These are phyloP conservation scores for Pythium utonaiense DNA, from an alignment of 352 stramenopile species.

Conservation along the genomic window DNA sequence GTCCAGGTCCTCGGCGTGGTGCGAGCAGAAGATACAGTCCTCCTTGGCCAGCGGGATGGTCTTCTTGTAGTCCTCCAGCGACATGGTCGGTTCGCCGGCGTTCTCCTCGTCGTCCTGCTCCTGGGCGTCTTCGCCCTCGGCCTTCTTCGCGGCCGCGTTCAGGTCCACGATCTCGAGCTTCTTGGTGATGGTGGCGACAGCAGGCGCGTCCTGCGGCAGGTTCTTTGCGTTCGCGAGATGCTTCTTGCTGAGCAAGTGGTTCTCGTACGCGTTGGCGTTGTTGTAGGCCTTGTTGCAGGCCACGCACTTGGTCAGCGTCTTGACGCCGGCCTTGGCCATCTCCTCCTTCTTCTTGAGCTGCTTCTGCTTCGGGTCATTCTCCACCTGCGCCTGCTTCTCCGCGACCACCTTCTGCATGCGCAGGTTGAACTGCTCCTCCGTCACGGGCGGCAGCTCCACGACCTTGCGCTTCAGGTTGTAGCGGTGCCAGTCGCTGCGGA, in stretches of 20 bases:
- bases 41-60: slow-evolving; percentile 64
- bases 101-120: slow-evolving; percentile 55
- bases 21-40: slow-evolving; percentile 83
- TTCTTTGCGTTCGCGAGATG: slow-evolving; percentile 81
- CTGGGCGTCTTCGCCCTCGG: slow-evolving; percentile 9
- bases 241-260: slow-evolving; percentile 86
- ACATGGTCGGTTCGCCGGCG: slow-evolving; percentile 36
- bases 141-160: slow-evolving; percentile 18
- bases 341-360: slow-evolving; percentile 61
- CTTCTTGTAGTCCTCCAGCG: slow-evolving; percentile 79
- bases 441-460: slow-evolving; percentile 90
- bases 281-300: slow-evolving; percentile 85
- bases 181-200: slow-evolving; percentile 67
- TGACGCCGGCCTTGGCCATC: slow-evolving; percentile 63
- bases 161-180: slow-evolving; percentile 46
- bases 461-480: slow-evolving; percentile 97
- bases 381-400: slow-evolving; percentile 49
- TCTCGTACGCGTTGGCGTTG: slow-evolving; percentile 75
- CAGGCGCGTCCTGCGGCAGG: slow-evolving; percentile 36
- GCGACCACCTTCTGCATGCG: slow-evolving; percentile 73
- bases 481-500: slow-evolving; percentile 96
- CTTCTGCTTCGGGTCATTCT: slow-evolving; percentile 72
- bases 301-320: slow-evolving; percentile 79
- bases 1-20: slow-evolving; percentile 61
- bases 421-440: slow-evolving; percentile 80